Percentiles rank a stretch among this genome's conserved stretches.
Conservation (phyloP, 2,329 filamentous ascomycete genomes). For the Penicillium capsulatum region DNA sequence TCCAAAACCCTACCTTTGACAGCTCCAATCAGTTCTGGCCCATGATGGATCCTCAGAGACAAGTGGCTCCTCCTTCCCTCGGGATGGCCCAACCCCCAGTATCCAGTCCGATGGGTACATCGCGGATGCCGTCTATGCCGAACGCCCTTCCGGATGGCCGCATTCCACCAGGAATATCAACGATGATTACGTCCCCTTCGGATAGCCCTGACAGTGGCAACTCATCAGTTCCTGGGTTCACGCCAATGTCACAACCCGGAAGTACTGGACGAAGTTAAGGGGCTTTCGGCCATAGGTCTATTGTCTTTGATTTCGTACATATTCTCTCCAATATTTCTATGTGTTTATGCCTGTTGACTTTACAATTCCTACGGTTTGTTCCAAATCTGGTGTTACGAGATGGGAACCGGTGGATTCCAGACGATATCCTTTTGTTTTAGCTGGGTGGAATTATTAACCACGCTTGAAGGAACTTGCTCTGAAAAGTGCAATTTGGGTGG, state of each 20-base stretch:
- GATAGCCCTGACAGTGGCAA: conserved; percentile 14
- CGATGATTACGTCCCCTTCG: conserved; percentile 15
- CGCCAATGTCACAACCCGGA: conserved; percentile 12
- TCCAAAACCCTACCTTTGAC: conserved; percentile 55
- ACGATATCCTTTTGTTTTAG: background rate
- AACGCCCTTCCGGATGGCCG: conserved; percentile 6
- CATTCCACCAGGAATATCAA: conserved; percentile 13
- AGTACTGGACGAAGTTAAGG: conserved; percentile 13
- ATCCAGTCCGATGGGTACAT: conserved; percentile 20
- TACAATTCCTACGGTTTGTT: no score
- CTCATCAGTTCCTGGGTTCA: conserved; percentile 14
- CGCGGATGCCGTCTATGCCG: conserved; percentile 18
- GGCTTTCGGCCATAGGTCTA: conserved; percentile 1
- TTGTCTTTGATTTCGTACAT: no score
- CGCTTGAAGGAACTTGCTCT: no score
- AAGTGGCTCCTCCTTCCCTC: conserved; percentile 15
- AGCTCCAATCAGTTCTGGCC: conserved; percentile 39
- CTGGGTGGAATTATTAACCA: no score
- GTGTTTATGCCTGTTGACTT: no score
- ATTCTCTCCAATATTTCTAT: no score
- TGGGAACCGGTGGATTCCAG: background rate
- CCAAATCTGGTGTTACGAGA: no score
- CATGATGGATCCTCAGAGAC: conserved; percentile 33
- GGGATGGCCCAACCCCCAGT: conserved; percentile 17
- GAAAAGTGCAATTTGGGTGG: background rate